phyloP scores from a whole-genome alignment of 306 rosid species.

The Gynostemma pentaphyllum region DNA sequence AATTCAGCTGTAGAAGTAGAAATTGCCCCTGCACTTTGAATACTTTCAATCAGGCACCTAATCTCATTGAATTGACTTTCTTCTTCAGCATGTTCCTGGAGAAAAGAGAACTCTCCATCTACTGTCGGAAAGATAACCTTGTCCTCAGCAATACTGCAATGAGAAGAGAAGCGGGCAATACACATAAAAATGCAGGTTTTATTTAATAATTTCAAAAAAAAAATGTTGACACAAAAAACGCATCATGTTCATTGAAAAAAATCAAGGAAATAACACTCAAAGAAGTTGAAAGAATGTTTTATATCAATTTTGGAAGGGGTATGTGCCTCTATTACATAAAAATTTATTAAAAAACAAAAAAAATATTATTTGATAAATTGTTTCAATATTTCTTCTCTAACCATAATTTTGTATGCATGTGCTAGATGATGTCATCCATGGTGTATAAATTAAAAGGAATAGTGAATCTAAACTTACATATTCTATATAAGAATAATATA shows the following conservation, averaged over 20 bases:
- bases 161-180: constrained; percentile 13
- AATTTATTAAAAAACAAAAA: not conserved
- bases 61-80: constrained; percentile 93
- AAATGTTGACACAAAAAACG: not conserved
- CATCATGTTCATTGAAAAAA: not conserved
- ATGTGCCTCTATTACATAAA: not conserved
- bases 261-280: not conserved
- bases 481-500: too few species aligned
- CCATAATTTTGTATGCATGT: not conserved
- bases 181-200: not conserved
- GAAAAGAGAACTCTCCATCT: constrained; percentile 81
- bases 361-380: not conserved
- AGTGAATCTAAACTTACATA: too few species aligned
- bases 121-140: constrained; percentile 93
- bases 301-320: not conserved
- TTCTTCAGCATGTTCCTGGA: constrained; percentile 84
- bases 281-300: not conserved
- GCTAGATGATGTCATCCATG: too few species aligned
- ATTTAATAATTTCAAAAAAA: not conserved
- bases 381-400: not conserved
- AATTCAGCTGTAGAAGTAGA: constrained; percentile 75
- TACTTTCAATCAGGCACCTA: constrained; percentile 75
- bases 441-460: too few species aligned
- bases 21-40: constrained; percentile 74
- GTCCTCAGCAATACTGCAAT: constrained; percentile 96